Percentiles rank a stretch among this genome's conserved stretches.
These are phyloP conservation scores for Liriodendron chinense DNA, from an alignment of 164 flowering plant genomes.

Conservation along the genomic window DNA sequence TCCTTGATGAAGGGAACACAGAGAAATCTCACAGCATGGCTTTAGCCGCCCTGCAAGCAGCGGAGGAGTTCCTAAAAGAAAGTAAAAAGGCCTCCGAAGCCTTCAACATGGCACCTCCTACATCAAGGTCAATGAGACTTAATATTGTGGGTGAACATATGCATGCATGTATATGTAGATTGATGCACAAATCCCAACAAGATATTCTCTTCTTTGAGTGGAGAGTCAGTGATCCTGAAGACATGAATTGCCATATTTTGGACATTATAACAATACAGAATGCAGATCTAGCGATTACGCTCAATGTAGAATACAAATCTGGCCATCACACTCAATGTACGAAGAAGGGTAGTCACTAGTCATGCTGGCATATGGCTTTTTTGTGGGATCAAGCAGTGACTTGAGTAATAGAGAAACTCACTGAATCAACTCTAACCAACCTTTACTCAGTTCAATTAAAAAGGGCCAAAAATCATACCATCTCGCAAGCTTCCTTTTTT, in stretches of 20 bases:
- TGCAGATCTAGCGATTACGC: no score
- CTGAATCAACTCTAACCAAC: not conserved
- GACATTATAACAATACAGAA: no score
- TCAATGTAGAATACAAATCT: no score
- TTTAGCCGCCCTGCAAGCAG: constrained; percentile 91
- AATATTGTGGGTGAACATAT: not conserved
- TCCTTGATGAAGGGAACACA: constrained; percentile 92
- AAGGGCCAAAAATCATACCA: not conserved
- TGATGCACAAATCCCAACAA: not conserved
- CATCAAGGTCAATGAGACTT: constrained; percentile 48
- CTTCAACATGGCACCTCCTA: constrained; percentile 62
- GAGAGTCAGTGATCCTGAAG: no score
- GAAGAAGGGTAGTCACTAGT: no score
- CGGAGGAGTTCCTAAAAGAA: constrained; percentile 87
- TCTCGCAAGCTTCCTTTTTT: not conserved
- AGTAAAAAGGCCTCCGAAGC: constrained; percentile 71
- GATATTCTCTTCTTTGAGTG: no score
- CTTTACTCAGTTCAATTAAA: not conserved
- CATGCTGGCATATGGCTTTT: not conserved
- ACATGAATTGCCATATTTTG: no score
- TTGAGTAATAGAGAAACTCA: not conserved
- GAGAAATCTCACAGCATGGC: constrained; percentile 95
- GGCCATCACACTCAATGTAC: no score
- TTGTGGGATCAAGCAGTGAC: not conserved
- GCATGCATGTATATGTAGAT: not conserved